Base-by-base conservation (phyloP, 2,329 filamentous ascomycete genomes). In the Blastomyces percursus region DNA sequence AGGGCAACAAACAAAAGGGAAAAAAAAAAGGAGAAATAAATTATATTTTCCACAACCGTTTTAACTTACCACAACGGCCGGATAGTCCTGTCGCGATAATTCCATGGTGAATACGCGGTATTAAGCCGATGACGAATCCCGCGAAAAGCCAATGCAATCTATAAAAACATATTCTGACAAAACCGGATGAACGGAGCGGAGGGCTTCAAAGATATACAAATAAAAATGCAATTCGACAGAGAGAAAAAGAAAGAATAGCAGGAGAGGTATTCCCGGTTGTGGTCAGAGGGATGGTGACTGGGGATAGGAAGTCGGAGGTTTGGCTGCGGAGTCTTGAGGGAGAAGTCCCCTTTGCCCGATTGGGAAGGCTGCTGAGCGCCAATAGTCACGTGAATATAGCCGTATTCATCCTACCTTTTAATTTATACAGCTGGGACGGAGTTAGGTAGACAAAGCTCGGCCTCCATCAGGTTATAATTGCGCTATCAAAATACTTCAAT, bases 51-150 rank as follows among this genome's bases (percentile, higher is more conserved):
- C 30, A 21, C 30, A 27, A 12, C 11, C 50, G 19, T 55, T n/a
- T 40, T 63, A 64, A 77, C 88, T 82, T 82, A 96, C 93, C 87
- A 96, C 87, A 84, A 97, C 87, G 70, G 86, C 87, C 76, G 93
- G 91, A 81, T 97, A 97, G 78, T 96, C 93, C 76, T 89, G 83
- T 78, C 91, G 86, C 74, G 89, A 87, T 72, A 93, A 83, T 72
- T 90, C 87, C 86, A 90, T 90, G 71, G 66, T 70, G 68, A 64
- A 65, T 66, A 32, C 12, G 21, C 19, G 27, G 51, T 19, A 61
- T 9, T 27, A 42, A 42, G 27, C 46, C 50, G 21, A 61, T 61
- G 46, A 61, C 59, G 59, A 61, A 51, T 51, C 24, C 44, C 30
- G 46, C 32, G 32, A 40, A 38, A 35, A 27, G 24, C 54, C 54